Base-by-base conservation (phyloP, 805 yeast genomes). In the Candida methanosorbosa region DNA sequence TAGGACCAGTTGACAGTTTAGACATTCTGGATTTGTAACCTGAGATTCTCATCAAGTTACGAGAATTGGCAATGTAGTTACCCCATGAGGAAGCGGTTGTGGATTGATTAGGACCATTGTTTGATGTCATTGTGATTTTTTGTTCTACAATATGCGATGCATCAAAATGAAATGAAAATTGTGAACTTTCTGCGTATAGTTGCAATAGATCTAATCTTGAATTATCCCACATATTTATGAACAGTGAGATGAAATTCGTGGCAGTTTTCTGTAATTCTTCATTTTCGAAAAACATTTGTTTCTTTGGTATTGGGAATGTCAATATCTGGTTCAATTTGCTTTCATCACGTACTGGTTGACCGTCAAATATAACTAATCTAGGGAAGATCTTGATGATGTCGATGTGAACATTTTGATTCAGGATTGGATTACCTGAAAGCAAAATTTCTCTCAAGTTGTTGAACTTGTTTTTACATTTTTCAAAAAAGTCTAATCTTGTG, bases 221-320 rank as follows among this genome's bases (percentile, higher is more conserved):
- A 5, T 70, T 48, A 60, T 92, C 98, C 94, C 95, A 92, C 32
- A 81, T 61, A 35, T 77, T 75, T 38, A 83, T 63, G 56, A 72
- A 92, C 44, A 83, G 81, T 20, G 85, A 58, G 6, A 88, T 64
- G 54, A 92, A 92, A 48, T 70, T 76, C n/a, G 87, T 78, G 6
- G 92, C 78, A 21, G 82, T 60, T 18, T 66, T 63, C 41, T 82
- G 86, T 22, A 86, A 66, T 27, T 76, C 83, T 13, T 68, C 66
- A 47, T 77, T 82, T 59, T 84, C 96, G 56, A 88, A 88, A 53
- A 90, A 92, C 61, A 79, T 75, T 38, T 75, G 79, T 34, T 72
- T 72, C 14, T 61, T 56, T 13, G 57, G 57, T 27, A 78, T 59
- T 9, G 85, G 86, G 34, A 81, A 67, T 5, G 64, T 63, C 44